Conservation (phyloP, 495 filamentous ascomycete species). For the Neurospora sublineolata region DNA sequence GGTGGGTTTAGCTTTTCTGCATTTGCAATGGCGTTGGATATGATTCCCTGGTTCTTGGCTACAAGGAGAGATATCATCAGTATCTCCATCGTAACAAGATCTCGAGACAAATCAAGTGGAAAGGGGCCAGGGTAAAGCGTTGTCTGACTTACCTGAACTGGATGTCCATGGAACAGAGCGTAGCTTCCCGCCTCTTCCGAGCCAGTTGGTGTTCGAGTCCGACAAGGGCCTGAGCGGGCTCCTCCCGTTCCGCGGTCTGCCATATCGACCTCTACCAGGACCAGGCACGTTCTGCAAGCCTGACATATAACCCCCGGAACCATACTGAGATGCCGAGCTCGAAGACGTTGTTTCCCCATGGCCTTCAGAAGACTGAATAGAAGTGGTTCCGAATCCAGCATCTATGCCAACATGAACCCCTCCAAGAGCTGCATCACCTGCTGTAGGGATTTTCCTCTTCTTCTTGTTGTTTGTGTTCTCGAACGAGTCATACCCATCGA, state of each 20-base stretch:
- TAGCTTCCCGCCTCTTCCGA: constrained; percentile 31
- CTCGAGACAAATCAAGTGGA: background rate
- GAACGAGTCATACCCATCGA: constrained; percentile 90
- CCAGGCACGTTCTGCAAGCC: constrained; percentile 60
- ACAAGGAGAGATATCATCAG: background rate
- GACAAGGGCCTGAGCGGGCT: constrained; percentile 49
- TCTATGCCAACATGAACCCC: constrained; percentile 43
- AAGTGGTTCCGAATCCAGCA: constrained; percentile 20
- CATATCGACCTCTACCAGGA: constrained; percentile 68
- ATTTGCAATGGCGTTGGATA: constrained; percentile 79
- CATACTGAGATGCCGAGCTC: constrained; percentile 23
- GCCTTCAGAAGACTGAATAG: constrained; percentile 19
- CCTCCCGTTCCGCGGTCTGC: constrained; percentile 51
- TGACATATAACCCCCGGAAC: constrained; percentile 24
- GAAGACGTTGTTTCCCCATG: constrained; percentile 26
- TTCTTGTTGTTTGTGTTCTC: constrained; percentile 99
- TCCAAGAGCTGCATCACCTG: constrained; percentile 47
- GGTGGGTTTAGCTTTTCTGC: constrained; percentile 58
- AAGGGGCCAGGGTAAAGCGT: background rate
- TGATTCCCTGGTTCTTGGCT: constrained; percentile 61
- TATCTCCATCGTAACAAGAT: background rate
- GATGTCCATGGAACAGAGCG: constrained; percentile 31
- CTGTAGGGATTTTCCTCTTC: constrained; percentile 92
- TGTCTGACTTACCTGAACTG: constrained; percentile 29
- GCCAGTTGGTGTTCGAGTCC: constrained; percentile 44